phyloP scores from a whole-genome alignment of 768 basidiomycete species.

The Hericium rajendrae region DNA sequence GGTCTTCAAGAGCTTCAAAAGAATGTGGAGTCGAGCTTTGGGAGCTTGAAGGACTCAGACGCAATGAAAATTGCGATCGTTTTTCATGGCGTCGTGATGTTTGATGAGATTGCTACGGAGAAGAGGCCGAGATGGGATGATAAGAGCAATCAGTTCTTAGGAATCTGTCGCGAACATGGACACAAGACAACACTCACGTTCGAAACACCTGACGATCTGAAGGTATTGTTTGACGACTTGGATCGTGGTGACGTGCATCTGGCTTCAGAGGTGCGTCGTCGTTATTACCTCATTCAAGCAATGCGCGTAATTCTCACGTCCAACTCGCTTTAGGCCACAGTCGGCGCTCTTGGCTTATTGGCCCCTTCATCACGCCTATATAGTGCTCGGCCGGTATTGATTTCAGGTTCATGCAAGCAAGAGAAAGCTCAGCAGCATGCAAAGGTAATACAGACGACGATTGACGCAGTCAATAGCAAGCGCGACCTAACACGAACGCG shows the following conservation, averaged over 20 bases:
- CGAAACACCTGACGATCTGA: neutral
- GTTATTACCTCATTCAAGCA: neutral
- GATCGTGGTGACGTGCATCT: neutral
- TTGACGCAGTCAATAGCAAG: neutral
- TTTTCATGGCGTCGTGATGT: neutral
- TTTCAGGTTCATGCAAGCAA: neutral
- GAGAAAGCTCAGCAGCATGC: neutral
- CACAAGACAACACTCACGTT: neutral
- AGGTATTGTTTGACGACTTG: neutral
- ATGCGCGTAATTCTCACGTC: neutral
- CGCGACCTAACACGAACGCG: neutral
- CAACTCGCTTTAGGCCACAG: neutral
- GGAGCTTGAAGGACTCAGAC: no score
- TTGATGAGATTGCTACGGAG: neutral
- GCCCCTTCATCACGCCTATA: neutral
- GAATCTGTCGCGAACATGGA: neutral
- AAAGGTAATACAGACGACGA: neutral
- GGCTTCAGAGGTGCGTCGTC: neutral
- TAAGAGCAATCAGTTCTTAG: neutral
- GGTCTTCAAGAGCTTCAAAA: neutral
- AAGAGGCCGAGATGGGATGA: neutral
- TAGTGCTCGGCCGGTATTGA: neutral
- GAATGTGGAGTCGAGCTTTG: neutral
- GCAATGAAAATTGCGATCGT: accelerated
- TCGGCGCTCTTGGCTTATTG: neutral